Base-by-base conservation (phyloP, 192 early-diverging fungal species). In the Gigaspora rosea region DNA sequence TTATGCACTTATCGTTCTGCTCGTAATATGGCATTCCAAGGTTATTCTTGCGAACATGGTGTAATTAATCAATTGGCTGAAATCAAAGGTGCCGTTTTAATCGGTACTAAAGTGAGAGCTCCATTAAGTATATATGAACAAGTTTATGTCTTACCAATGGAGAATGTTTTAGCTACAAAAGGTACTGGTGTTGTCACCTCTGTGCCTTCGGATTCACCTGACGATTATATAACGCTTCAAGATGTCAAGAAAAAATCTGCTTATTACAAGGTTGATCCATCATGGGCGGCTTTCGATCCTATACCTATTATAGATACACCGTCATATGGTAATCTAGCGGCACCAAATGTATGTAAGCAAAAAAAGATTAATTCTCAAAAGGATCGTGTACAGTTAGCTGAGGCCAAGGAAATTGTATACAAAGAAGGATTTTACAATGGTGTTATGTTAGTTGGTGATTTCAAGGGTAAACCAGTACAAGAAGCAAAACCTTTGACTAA, bases 121-220 rank as follows among this genome's bases (percentile, higher is more conserved):
- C 98, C 98, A 65, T 87, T 97, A 63, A 90, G 92, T 78, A 71
- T 79, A 50, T 98, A 91, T 81, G 78, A 85, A 70, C 81, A 86
- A 27, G 93, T 99, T 22, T 99, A 95, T 78, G 94, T 96, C 65
- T 88, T 99, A 68, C 98, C 98, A 33, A 97, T 98, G 96, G 98
- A 98, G 33, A 95, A 93, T 59, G 96, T 99, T 27, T 85, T 97
- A 59, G 90, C 93, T 49, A 95, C 92, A 64, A 99, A 96, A 88
- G 98, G 98, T 77, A 99, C 98, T 1, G 98, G 98, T 69, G 96
- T 99, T 33, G 97, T 98, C 48, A 98, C 97, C 0, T 99, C 98
- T 8, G 98, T 99, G 41, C 98, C 98, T 46, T 98, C 97, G 0
- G 98, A 99, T 76, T 97, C 98, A 48, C 98, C 98, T 13, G 96